Evolutionary conservation across 805 yeast species (phyloP).

Genomic region (Starmerella apis): DNA sequence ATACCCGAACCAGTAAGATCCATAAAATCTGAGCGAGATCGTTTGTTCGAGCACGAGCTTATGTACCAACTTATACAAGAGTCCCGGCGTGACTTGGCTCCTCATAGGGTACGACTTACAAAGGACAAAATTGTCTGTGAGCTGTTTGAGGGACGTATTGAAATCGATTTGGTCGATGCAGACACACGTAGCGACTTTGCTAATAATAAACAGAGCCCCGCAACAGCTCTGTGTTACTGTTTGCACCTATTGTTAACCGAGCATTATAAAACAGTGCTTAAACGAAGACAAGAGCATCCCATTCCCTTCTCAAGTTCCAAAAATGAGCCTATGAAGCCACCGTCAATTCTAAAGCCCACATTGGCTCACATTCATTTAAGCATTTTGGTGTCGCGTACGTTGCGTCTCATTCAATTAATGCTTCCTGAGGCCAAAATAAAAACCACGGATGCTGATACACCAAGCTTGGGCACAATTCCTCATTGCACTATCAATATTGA

Average conservation of each 20-base stretch:
- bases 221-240: constrained; percentile 45
- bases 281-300: constrained; percentile 31
- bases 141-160: constrained; percentile 54
- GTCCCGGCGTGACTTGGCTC: constrained; percentile 49
- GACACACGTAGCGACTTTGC: constrained; percentile 24
- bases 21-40: constrained; percentile 57
- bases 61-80: constrained; percentile 70
- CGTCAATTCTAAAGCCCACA: constrained; percentile 28
- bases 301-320: constrained; percentile 17
- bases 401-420: constrained; percentile 22
- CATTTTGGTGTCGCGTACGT: constrained; percentile 18
- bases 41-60: constrained; percentile 80
- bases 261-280: constrained; percentile 41
- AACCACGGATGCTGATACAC: background rate
- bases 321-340: constrained; percentile 5
- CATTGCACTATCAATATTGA: background rate
- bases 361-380: constrained; percentile 30
- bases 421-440: constrained; percentile 14
- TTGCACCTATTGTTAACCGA: constrained; percentile 54
- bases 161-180: constrained; percentile 51
- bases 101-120: constrained; percentile 59
- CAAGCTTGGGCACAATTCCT: constrained; percentile 7
- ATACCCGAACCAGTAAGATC: constrained; percentile 29
- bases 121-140: constrained; percentile 53
- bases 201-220: constrained; percentile 32